These are phyloP conservation scores for Gynandropsis gynandra DNA, from an alignment of 345 rosid genomes.

Conservation along the genomic window DNA sequence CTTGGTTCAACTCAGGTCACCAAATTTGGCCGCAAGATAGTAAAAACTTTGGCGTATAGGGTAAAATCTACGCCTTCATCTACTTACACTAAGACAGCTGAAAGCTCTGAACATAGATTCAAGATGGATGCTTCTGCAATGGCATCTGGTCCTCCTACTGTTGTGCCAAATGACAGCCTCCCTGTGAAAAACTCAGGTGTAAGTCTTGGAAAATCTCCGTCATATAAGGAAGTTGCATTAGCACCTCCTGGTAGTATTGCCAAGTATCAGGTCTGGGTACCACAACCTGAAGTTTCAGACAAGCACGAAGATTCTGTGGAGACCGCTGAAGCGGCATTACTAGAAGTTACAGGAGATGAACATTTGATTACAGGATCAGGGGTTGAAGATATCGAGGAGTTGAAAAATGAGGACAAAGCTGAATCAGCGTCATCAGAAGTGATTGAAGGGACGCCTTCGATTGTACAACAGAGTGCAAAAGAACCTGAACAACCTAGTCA, in stretches of 20 bases:
- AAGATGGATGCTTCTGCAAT: conserved; percentile 34
- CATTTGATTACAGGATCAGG: conserved; percentile 18
- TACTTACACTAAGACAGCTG: conserved; percentile 32
- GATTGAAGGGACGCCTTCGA: conserved; percentile 27
- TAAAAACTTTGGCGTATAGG: conserved; percentile 76
- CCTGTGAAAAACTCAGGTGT: conserved; percentile 37
- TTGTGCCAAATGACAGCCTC: conserved; percentile 33
- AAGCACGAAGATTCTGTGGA: conserved; percentile 30
- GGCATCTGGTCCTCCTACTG: conserved; percentile 36
- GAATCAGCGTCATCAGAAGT: conserved; percentile 35
- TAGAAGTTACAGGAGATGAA: conserved; percentile 31
- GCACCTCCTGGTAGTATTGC: conserved; percentile 92
- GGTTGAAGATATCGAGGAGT: conserved; percentile 26
- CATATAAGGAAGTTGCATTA: conserved; percentile 96
- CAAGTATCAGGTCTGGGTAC: conserved; percentile 52
- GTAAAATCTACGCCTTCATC: conserved; percentile 61
- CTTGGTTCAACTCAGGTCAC: conserved; percentile 46
- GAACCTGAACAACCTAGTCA: conserved; percentile 32
- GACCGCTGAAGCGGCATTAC: conserved; percentile 31
- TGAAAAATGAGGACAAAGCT: conserved; percentile 35
- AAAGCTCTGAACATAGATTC: conserved; percentile 32
- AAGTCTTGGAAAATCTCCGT: conserved; percentile 85
- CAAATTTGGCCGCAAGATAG: conserved; percentile 72
- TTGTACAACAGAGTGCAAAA: conserved; percentile 27
- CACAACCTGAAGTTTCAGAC: conserved; percentile 38